Conservation (phyloP, 2,329 filamentous ascomycete genomes). For the Colletotrichum sp. region DNA sequence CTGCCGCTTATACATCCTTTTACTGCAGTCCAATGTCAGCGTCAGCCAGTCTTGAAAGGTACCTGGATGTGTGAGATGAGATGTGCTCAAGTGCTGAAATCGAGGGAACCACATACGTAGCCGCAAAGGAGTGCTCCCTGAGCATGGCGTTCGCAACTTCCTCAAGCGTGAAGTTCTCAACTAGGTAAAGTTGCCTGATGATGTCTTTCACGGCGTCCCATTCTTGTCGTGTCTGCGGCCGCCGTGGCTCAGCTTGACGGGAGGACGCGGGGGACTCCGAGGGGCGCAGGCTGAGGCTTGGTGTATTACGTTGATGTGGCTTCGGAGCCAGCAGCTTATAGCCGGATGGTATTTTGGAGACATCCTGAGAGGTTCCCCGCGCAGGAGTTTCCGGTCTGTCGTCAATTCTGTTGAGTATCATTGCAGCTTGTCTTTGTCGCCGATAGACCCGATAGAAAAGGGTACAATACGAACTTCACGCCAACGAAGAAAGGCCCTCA, state of each 20-base stretch:
- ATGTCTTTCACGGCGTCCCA: neutral
- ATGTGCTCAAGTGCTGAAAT: too few relatives aligned
- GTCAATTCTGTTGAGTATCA: neutral
- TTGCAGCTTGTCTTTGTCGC: neutral
- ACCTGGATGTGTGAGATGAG: too few relatives aligned
- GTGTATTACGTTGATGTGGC: neutral
- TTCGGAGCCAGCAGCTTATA: neutral
- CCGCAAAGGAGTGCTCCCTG: fast-evolving
- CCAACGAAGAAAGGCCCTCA: too few relatives aligned
- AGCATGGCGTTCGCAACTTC: neutral
- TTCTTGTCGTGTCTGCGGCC: neutral
- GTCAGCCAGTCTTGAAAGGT: too few relatives aligned
- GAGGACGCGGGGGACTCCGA: fast-evolving
- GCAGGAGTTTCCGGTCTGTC: fast-evolving
- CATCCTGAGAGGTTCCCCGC: neutral
- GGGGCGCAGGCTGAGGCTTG: fast-evolving
- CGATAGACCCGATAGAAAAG: too few relatives aligned
- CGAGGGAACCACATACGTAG: neutral
- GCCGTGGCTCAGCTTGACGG: neutral
- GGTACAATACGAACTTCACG: too few relatives aligned
- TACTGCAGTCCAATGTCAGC: fast-evolving
- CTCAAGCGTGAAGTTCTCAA: neutral
- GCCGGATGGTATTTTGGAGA: fast-evolving
- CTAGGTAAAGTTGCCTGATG: fast-evolving
- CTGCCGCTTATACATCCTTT: neutral